A percentile compares a stretch with the other conserved stretches of the same genome.
These are phyloP conservation scores for Yamadazyma diospyri DNA, from an alignment of 1,139 yeast genomes.

Conservation along the genomic window DNA sequence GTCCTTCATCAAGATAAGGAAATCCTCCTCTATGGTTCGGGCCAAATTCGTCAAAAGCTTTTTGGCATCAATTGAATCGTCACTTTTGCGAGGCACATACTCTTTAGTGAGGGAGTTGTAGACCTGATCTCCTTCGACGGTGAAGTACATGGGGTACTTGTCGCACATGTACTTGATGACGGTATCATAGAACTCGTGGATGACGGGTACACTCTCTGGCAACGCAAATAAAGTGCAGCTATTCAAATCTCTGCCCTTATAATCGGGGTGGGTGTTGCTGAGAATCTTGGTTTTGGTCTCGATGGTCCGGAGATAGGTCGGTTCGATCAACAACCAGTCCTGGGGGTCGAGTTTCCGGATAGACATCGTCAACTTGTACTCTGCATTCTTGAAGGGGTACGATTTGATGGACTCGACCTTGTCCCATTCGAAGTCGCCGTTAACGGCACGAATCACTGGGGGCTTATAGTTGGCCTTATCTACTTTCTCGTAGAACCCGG, in stretches of 20 bases:
- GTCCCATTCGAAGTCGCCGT: slow-evolving; percentile 18
- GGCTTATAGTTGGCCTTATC: slow-evolving; percentile 9
- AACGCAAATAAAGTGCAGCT: slow-evolving; percentile 30
- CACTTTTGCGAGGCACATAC: slow-evolving; percentile 29
- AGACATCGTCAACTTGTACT: slow-evolving; percentile 68
- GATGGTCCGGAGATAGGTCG: slow-evolving; percentile 50
- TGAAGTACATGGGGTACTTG: slow-evolving; percentile 62
- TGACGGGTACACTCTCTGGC: slow-evolving; percentile 46
- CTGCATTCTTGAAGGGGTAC: slow-evolving; percentile 48
- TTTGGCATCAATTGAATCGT: slow-evolving; percentile 18
- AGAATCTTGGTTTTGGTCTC: slow-evolving; percentile 39
- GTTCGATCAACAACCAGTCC: slow-evolving; percentile 69
- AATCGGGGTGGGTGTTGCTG: slow-evolving; percentile 38
- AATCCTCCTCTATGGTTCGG: slow-evolving; percentile 63
- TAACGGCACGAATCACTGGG: slow-evolving; percentile 15
- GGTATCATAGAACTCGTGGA: slow-evolving; percentile 54
- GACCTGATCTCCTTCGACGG: slow-evolving; percentile 25
- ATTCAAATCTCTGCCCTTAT: slow-evolving; percentile 25
- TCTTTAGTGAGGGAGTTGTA: slow-evolving; percentile 43
- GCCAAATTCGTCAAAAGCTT: slow-evolving; percentile 42
- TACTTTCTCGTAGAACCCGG: slow-evolving; percentile 6
- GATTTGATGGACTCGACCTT: slow-evolving; percentile 15
- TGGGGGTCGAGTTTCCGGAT: slow-evolving; percentile 50
- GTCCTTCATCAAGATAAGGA: slow-evolving; percentile 55
- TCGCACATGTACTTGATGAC: slow-evolving; percentile 45